Conservation (phyloP, 345 rosid genomes). For the Draba incana region DNA sequence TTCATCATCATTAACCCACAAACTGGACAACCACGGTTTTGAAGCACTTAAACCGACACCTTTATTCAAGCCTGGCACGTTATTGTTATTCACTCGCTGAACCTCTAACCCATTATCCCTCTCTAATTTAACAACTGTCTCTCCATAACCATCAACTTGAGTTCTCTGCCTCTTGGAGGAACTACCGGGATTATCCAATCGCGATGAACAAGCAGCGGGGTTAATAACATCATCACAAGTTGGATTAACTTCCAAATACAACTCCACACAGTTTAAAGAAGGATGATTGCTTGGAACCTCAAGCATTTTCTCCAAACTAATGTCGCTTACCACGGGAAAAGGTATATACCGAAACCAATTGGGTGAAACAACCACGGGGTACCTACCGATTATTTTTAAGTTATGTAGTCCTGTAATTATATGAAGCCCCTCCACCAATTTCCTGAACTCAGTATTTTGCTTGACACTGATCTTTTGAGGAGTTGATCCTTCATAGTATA, state of each 20-base stretch:
- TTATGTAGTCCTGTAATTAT: too few relatives aligned
- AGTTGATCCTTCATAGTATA: too few relatives aligned
- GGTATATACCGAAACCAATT: neutral
- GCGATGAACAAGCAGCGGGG: neutral
- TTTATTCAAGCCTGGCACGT: neutral
- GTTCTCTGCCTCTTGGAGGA: neutral
- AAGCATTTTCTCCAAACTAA: conserved; percentile 19
- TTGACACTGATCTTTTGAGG: too few relatives aligned
- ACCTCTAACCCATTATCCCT: neutral
- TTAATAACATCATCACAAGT: too few relatives aligned
- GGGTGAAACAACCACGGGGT: conserved; percentile 24
- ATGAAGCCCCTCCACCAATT: too few relatives aligned
- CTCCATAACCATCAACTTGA: neutral
- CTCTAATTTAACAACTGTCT: neutral
- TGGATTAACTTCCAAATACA: conserved; percentile 3
- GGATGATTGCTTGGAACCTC: conserved; percentile 22
- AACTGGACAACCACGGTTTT: neutral
- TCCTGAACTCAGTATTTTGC: too few relatives aligned
- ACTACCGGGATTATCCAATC: neutral
- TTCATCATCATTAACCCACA: conserved; percentile 28
- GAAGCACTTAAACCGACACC: neutral
- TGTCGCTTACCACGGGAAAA: conserved; percentile 27
- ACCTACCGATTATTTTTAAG: neutral
- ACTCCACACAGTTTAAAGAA: neutral
- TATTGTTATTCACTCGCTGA: too few relatives aligned